These are phyloP conservation scores for Colletotrichum ledebouriae DNA, from an alignment of 2,329 filamentous ascomycete species.

Conservation along the genomic window DNA sequence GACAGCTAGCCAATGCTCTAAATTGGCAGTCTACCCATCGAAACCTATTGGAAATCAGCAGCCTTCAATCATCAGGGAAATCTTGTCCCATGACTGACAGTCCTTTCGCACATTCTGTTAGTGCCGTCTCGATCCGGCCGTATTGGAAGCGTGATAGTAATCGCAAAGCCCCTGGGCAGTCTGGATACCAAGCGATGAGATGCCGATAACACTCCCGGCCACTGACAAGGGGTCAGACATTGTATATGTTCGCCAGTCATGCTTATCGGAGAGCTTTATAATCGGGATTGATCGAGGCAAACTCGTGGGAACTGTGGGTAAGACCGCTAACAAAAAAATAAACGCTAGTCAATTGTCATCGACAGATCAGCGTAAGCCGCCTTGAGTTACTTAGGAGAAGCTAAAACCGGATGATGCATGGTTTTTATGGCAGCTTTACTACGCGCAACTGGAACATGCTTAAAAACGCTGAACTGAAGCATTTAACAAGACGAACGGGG, in stretches of 20 bases:
- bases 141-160: background rate
- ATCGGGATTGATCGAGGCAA: no score
- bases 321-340: no score
- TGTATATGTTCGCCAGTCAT: background rate
- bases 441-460: background rate
- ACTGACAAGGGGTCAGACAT: slow-evolving; percentile 41
- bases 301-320: no score
- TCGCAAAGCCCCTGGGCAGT: slow-evolving; percentile 48
- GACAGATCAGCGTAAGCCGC: no score
- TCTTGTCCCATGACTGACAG: background rate
- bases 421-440: no score
- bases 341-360: no score
- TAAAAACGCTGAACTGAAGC: background rate
- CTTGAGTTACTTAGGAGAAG: no score
- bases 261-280: background rate
- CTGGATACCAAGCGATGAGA: slow-evolving; percentile 55
- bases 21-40: slow-evolving; percentile 46
- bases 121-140: background rate
- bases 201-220: slow-evolving; percentile 47
- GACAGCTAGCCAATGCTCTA: slow-evolving; percentile 36
- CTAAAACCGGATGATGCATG: no score
- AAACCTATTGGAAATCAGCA: slow-evolving; percentile 43
- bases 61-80: rapidly evolving
- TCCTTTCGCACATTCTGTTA: background rate
- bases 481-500: background rate